Evolutionary conservation across 169 alveolate genomes (phyloP).

Genomic region (Cryptosporidium parvum): DNA sequence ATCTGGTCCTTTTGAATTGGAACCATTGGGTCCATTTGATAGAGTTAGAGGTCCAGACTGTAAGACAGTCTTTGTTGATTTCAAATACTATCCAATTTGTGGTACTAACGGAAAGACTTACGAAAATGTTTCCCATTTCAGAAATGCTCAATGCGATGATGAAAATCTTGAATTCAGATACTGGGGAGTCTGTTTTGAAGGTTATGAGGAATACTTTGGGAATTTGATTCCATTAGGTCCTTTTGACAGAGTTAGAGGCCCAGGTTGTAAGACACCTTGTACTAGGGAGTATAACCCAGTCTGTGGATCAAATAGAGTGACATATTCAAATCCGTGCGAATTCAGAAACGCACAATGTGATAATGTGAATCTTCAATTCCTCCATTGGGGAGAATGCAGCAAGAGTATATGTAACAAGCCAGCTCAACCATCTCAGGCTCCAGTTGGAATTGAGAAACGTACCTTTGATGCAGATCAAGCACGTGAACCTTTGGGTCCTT

Average conservation of each 20-base stretch:
- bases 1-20: conserved; percentile 17
- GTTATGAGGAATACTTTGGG: background rate
- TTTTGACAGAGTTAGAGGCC: conserved; percentile 31
- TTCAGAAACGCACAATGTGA: conserved; percentile 38
- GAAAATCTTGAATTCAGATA: conserved; percentile 18
- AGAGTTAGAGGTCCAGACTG: conserved; percentile 74
- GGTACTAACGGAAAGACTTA: conserved; percentile 68
- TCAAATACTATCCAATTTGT: conserved; percentile 51
- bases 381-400: too few species aligned
- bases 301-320: conserved; percentile 6
- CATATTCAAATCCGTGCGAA: conserved; percentile 41
- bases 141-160: conserved; percentile 72
- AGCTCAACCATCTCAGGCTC: too few species aligned
- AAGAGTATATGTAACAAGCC: too few species aligned
- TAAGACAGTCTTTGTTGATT: background rate
- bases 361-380: background rate
- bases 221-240: conserved; percentile 23
- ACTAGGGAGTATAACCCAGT: conserved; percentile 36
- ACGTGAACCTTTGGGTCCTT: background rate
- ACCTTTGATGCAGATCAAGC: too few species aligned
- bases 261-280: conserved; percentile 42
- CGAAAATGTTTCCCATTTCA: background rate
- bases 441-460: too few species aligned
- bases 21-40: conserved; percentile 51
- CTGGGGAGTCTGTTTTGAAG: conserved; percentile 43